Base-by-base conservation (phyloP, 805 yeast species). In the Lipomyces spencermartinsiae region DNA sequence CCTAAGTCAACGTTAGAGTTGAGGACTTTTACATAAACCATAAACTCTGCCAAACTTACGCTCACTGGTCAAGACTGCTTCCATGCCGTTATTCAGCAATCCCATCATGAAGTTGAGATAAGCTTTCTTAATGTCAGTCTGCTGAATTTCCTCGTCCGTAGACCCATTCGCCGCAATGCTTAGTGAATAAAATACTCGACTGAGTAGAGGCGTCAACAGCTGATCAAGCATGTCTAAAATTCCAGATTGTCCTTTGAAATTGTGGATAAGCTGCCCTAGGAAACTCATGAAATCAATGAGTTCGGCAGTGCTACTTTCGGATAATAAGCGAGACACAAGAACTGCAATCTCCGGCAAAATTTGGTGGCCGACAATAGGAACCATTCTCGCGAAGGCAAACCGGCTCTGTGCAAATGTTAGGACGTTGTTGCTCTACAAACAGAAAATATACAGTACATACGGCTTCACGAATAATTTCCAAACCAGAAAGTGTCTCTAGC, bases 251-350 rank as follows among this genome's bases (percentile, higher is more conserved):
- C 65, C 67, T 74, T 87, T 85, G 79, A 89, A 92, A 71, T 83
- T 85, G 77, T 94, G 98, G 62, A 90, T 86, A 69, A 95, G 85
- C 79, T 95, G 98, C 4, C 97, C 93, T 69, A 95, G 80, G 77
- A 95, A 94, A 53, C 94, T 85, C 64, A 93, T 80, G 76, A 95
- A 92, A 75, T 93, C 97, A 51, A 85, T 84, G 76, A 94, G 80
- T 63, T 82, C 80, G 12, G 85, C 78, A 66, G 85, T 86, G 73
- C 89, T 81, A 72, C 88, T 84, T 49, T 85, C 86, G 31, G 85
- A 82, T 75, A 91, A 81, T 66, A 92, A 81, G 29, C 88, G 83
- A 1, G 91, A 85, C 67, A 95, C 86, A 69, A 93, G 84, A 75
- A 91, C 88, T 71, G 89, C 88, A 77, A 91, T 82, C 75, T 82